Percentiles rank a stretch among this genome's conserved stretches.
Conservation (phyloP, 148 eudicot species). For the Persicaria maculosa region DNA sequence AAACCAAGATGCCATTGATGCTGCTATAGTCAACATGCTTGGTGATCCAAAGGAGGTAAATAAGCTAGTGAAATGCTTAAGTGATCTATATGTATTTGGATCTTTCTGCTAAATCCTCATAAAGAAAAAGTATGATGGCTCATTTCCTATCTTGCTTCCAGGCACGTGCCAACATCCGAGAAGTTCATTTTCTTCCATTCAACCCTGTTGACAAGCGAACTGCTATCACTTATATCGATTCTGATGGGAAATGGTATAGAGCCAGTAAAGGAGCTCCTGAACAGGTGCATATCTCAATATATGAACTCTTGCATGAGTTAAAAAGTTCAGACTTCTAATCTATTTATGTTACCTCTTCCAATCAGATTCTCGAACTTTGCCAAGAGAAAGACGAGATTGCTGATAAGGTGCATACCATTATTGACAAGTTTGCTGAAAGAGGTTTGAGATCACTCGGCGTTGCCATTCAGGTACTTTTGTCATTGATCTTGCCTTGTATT, state of each 20-base stretch:
- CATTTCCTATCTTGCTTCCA: constrained; percentile 16
- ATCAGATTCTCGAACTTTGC: constrained; percentile 54
- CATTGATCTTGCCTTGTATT: not conserved
- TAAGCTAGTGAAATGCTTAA: not conserved
- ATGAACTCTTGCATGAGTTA: not conserved
- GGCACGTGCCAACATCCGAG: constrained; percentile 64
- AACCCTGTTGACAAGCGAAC: constrained; percentile 68
- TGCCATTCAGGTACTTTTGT: constrained; percentile 44
- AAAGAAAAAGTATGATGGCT: not conserved
- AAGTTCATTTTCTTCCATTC: constrained; percentile 62
- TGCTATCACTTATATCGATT: constrained; percentile 56
- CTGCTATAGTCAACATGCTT: constrained; percentile 63
- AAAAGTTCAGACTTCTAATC: not conserved
- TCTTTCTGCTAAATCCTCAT: not conserved
- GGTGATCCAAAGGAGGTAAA: constrained; percentile 71
- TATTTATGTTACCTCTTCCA: constrained; percentile 6
- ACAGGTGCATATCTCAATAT: constrained; percentile 27
- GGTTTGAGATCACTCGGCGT: constrained; percentile 70
- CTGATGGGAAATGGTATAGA: constrained; percentile 60
- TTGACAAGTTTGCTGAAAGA: constrained; percentile 68
- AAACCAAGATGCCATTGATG: constrained; percentile 82
- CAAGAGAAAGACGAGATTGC: constrained; percentile 50
- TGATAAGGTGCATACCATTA: constrained; percentile 43
- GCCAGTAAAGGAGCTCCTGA: constrained; percentile 72
- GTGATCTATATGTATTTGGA: not conserved